A percentile compares a stretch with the other conserved stretches of the same genome.
Evolutionary conservation across 768 basidiomycete species (phyloP).

Genomic region (Pleurotus platypus): DNA sequence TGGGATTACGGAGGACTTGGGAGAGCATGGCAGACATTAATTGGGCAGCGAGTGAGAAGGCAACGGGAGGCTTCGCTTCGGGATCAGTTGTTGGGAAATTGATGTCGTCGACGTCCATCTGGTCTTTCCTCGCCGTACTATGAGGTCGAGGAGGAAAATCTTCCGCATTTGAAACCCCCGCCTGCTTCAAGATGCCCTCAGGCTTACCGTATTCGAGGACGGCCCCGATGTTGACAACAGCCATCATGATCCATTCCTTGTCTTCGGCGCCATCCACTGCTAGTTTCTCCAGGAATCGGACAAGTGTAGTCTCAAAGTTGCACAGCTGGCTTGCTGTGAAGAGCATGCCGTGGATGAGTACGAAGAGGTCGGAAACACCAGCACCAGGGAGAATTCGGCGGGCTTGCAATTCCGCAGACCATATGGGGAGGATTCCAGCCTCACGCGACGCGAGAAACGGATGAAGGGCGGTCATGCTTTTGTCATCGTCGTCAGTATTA

Average conservation of each 20-base stretch:
- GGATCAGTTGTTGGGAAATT: constrained; percentile 25
- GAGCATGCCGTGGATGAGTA: constrained; percentile 93
- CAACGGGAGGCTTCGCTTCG: constrained; percentile 47
- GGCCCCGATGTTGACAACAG: constrained; percentile 73
- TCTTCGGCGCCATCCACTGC: constrained; percentile 77
- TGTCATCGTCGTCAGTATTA: constrained; percentile 3
- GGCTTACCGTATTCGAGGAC: constrained; percentile 86
- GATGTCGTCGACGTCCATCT: constrained; percentile 58
- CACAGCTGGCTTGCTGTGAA: constrained; percentile 95
- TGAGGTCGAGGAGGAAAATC: constrained; percentile 23
- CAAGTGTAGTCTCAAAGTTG: constrained; percentile 78
- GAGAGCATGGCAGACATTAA: constrained; percentile 78
- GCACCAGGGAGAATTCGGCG: constrained; percentile 77
- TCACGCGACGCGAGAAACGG: constrained; percentile 87
- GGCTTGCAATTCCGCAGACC: constrained; percentile 72
- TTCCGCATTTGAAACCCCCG: constrained; percentile 45
- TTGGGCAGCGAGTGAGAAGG: constrained; percentile 73
- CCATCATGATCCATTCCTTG: constrained; percentile 98
- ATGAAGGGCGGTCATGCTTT: constrained; percentile 87
- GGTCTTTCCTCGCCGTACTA: constrained; percentile 45
- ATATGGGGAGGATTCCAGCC: constrained; percentile 76
- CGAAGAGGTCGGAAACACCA: constrained; percentile 72
- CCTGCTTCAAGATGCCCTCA: constrained; percentile 63
- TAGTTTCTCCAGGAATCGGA: constrained; percentile 85
- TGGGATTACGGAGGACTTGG: constrained; percentile 62